phyloP scores from a whole-genome alignment of 1,284 basidiomycete species.

The Apiotrichum siamense region DNA sequence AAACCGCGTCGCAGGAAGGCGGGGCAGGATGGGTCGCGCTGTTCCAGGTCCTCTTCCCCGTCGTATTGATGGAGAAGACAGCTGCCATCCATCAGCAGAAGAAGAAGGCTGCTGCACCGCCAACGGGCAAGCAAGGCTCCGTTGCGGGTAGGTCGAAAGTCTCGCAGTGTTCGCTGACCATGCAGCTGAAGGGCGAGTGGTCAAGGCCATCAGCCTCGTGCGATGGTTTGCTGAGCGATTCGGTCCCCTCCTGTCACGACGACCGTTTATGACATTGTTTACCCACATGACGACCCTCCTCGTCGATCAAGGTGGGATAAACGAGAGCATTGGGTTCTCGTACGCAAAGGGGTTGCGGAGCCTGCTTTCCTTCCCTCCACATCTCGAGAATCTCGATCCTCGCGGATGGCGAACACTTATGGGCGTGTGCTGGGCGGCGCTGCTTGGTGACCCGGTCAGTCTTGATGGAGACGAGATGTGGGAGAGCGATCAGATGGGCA shows the following conservation, averaged over 20 bases:
- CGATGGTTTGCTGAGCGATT: constrained; percentile 34
- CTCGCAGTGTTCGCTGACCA: neutral
- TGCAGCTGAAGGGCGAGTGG: constrained; percentile 3
- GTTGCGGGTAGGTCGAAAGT: constrained; percentile 20
- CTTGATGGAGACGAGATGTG: constrained; percentile 32
- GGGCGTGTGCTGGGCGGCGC: constrained; percentile 66
- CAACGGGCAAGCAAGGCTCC: constrained; percentile 49
- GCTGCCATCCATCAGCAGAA: too few species aligned
- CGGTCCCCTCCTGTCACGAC: constrained; percentile 29
- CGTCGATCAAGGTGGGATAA: constrained; percentile 54
- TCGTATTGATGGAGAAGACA: constrained; percentile 56
- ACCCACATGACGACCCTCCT: constrained; percentile 63
- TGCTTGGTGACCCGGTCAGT: constrained; percentile 60
- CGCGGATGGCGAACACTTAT: constrained; percentile 64
- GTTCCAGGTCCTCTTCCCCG: constrained; percentile 65
- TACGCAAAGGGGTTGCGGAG: constrained; percentile 71
- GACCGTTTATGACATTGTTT: constrained; percentile 49
- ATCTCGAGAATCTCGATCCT: constrained; percentile 68
- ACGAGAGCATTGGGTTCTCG: constrained; percentile 64
- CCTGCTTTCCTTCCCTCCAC: constrained; percentile 61
- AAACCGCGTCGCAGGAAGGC: constrained; percentile 45
- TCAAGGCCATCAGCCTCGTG: constrained; percentile 26
- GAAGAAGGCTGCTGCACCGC: too few species aligned
- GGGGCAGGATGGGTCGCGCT: constrained; percentile 61
- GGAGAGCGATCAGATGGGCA: constrained; percentile 11